These are phyloP conservation scores for Nepenthes mirabilis DNA, from an alignment of 148 eudicot species.

Conservation along the genomic window DNA sequence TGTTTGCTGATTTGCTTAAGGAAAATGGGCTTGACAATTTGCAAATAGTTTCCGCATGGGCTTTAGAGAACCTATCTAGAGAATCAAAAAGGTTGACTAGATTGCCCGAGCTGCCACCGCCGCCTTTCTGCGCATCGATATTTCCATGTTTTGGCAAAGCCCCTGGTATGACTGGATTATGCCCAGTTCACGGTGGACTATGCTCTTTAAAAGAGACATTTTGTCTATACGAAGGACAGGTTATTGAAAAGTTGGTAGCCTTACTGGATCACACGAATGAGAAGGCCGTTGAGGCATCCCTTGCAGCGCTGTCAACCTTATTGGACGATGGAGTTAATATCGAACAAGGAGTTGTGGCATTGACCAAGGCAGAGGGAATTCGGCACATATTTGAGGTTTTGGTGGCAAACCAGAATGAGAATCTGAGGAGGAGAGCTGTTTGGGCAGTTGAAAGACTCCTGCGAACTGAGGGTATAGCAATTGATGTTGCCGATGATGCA, in stretches of 20 bases:
- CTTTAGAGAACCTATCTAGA: constrained; percentile 64
- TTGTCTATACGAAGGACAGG: constrained; percentile 71
- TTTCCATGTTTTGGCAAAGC: constrained; percentile 64
- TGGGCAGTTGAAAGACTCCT: constrained; percentile 83
- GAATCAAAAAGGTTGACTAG: constrained; percentile 49
- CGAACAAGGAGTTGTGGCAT: constrained; percentile 42
- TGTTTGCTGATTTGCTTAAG: constrained; percentile 60
- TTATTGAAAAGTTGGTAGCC: constrained; percentile 58
- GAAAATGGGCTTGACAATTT: constrained; percentile 65
- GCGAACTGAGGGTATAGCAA: constrained; percentile 53
- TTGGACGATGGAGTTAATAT: constrained; percentile 72
- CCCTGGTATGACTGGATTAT: constrained; percentile 40
- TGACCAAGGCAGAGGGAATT: constrained; percentile 48
- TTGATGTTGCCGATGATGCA: constrained; percentile 46
- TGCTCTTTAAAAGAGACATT: constrained; percentile 59
- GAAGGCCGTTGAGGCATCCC: constrained; percentile 72
- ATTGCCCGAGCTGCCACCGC: constrained; percentile 36
- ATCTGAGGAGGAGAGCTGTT: constrained; percentile 52
- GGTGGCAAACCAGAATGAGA: constrained; percentile 71
- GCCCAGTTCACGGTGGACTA: constrained; percentile 58
- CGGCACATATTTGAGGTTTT: constrained; percentile 59
- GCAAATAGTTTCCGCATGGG: constrained; percentile 72
- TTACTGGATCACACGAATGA: constrained; percentile 73
- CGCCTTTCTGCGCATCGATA: constrained; percentile 34
- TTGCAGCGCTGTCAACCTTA: constrained; percentile 72